A percentile compares a stretch with the other conserved stretches of the same genome.
phyloP scores from a whole-genome alignment of 2,329 filamentous ascomycete genomes.

The Periconia macrospinosa region DNA sequence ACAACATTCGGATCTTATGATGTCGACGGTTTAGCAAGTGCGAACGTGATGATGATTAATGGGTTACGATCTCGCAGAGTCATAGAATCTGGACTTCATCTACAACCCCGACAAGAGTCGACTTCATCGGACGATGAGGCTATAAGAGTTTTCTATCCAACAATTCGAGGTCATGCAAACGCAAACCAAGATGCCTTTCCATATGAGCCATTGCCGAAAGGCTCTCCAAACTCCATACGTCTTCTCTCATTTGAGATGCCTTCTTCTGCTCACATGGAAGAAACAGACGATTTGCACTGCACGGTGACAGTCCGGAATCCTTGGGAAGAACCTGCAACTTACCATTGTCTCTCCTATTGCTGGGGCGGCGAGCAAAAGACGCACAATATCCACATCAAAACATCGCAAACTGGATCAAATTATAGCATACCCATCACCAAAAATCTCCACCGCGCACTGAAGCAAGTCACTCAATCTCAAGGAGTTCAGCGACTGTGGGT shows the following conservation, averaged over 20 bases:
- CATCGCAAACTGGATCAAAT: not conserved
- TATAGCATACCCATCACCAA: conserved; percentile 5
- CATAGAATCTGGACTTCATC: too few relatives aligned
- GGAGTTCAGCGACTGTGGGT: conserved; percentile 6
- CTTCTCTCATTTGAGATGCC: not conserved
- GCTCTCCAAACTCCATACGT: not conserved
- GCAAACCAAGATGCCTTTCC: not conserved
- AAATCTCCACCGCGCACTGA: conserved; percentile 9
- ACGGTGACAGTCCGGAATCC: not conserved
- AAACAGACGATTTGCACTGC: not conserved
- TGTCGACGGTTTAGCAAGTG: too few relatives aligned
- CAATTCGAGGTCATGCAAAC: not conserved
- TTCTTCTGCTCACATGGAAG: not conserved
- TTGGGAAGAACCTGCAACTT: not conserved
- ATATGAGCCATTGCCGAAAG: not conserved
- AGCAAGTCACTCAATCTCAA: not conserved
- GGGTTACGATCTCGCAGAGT: too few relatives aligned
- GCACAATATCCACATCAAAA: not conserved
- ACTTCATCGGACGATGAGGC: not conserved
- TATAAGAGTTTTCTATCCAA: too few relatives aligned
- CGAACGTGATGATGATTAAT: too few relatives aligned
- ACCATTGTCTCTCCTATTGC: not conserved
- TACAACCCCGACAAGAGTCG: not conserved
- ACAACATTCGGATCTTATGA: too few relatives aligned
- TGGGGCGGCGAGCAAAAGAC: not conserved